These are phyloP conservation scores for Lactarius quietus DNA, from an alignment of 768 basidiomycete genomes.

Conservation along the genomic window DNA sequence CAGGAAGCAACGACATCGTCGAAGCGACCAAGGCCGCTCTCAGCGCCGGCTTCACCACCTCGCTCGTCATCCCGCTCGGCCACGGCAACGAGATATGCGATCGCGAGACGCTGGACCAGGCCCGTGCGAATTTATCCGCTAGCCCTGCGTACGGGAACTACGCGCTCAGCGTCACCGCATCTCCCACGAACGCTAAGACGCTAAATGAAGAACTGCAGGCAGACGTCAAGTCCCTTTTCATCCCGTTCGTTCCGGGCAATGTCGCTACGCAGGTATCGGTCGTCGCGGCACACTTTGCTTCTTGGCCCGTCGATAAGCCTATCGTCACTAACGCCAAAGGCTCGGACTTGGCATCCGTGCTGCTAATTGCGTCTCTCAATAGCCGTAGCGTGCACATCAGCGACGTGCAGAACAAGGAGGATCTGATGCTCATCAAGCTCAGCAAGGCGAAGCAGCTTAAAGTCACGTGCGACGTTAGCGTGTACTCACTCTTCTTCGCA, in stretches of 20 bases:
- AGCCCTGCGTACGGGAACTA: conserved; percentile 82
- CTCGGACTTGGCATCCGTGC: conserved; percentile 87
- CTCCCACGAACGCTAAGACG: conserved; percentile 55
- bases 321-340: conserved; percentile 92
- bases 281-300: conserved; percentile 82
- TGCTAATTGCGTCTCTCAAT: conserved; percentile 91
- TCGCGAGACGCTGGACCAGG: conserved; percentile 60
- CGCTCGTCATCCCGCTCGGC: conserved; percentile 74
- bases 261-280: conserved; percentile 58
- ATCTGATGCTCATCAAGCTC: conserved; percentile 84
- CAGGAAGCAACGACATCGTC: conserved; percentile 55
- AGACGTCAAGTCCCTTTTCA: conserved; percentile 82
- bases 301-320: conserved; percentile 90
- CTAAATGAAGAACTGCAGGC: conserved; percentile 74
- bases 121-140: conserved; percentile 54
- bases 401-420: conserved; percentile 82
- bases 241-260: conserved; percentile 61
- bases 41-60: conserved; percentile 86
- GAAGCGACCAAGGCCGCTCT: conserved; percentile 77
- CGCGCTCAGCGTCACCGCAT: conserved; percentile 76
- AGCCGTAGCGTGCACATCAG: conserved; percentile 86
- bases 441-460: conserved; percentile 93
- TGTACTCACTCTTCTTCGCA: conserved; percentile 88
- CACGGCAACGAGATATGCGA: conserved; percentile 61
- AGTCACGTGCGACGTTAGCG: conserved; percentile 94